Conservation (phyloP, 1,139 yeast species). For the Dujonia santamariae region DNA sequence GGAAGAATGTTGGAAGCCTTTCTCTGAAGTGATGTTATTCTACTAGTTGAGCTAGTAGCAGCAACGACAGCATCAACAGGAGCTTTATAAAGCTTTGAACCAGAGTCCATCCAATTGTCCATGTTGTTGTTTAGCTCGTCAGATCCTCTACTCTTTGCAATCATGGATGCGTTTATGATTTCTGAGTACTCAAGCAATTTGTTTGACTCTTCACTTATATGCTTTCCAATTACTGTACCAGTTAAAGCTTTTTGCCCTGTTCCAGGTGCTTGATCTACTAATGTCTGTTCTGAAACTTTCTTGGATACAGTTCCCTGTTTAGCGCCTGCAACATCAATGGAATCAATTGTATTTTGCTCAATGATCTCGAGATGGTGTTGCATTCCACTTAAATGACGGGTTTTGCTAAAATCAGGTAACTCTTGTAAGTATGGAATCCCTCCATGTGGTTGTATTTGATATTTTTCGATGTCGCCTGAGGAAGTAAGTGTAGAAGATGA, state of each 20-base stretch:
- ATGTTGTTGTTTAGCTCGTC: no score
- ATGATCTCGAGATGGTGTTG: no score
- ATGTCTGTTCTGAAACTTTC: constrained; percentile 13
- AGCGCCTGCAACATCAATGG: background rate
- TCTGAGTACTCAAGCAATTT: constrained; percentile 4
- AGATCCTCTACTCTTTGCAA: no score
- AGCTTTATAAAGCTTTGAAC: constrained; percentile 8
- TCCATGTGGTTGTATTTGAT: no score
- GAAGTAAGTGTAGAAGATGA: no score
- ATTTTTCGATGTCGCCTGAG: no score
- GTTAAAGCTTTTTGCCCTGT: background rate
- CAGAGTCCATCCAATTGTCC: constrained; percentile 21
- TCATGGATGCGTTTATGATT: constrained; percentile 3
- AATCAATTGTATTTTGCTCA: background rate
- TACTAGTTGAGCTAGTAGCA: no score
- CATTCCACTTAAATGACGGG: no score
- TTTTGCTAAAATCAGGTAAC: no score
- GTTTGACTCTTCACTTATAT: constrained; percentile 9
- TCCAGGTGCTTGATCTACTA: constrained; percentile 10
- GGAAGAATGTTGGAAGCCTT: constrained; percentile 4
- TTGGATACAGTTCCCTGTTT: constrained; percentile 11
- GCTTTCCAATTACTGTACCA: constrained; percentile 3
- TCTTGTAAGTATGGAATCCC: no score
- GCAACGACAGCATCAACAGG: no score
- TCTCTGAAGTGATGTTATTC: constrained; percentile 2